phyloP scores from a whole-genome alignment of 2,329 filamentous ascomycete species.

The Nemania sp. region DNA sequence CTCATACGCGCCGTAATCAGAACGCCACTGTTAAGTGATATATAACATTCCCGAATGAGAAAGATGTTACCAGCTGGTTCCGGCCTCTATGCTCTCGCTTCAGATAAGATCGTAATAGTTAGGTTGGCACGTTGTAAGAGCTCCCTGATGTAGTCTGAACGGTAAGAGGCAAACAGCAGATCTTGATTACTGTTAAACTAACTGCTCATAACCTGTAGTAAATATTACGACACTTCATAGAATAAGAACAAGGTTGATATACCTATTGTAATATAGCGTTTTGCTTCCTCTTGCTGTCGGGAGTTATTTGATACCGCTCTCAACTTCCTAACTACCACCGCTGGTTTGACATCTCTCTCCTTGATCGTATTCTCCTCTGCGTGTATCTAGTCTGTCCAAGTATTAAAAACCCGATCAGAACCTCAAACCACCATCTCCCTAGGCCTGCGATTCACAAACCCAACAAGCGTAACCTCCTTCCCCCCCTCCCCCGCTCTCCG shows the following conservation, averaged over 20 bases:
- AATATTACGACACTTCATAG: neutral
- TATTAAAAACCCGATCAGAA: neutral
- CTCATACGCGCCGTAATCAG: no score
- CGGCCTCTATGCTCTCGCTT: no score
- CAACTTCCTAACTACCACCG: neutral
- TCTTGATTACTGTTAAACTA: neutral
- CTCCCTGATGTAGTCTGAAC: neutral
- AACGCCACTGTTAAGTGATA: no score
- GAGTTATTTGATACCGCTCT: neutral
- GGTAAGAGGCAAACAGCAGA: neutral
- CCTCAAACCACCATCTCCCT: neutral
- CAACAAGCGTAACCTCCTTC: constrained; percentile 21
- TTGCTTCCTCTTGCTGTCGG: neutral
- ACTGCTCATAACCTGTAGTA: neutral
- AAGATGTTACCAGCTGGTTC: no score
- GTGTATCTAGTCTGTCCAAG: neutral
- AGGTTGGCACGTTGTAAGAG: no score
- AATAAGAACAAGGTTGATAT: no score
- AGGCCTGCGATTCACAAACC: constrained; percentile 17
- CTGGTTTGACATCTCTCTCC: neutral
- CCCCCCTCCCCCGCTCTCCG: constrained; percentile 13
- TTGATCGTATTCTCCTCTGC: neutral
- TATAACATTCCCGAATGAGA: neutral
- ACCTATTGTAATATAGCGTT: no score
- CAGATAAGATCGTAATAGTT: no score